Base-by-base conservation (phyloP, 2,329 filamentous ascomycete genomes). In the Leptographium galeiforme region DNA sequence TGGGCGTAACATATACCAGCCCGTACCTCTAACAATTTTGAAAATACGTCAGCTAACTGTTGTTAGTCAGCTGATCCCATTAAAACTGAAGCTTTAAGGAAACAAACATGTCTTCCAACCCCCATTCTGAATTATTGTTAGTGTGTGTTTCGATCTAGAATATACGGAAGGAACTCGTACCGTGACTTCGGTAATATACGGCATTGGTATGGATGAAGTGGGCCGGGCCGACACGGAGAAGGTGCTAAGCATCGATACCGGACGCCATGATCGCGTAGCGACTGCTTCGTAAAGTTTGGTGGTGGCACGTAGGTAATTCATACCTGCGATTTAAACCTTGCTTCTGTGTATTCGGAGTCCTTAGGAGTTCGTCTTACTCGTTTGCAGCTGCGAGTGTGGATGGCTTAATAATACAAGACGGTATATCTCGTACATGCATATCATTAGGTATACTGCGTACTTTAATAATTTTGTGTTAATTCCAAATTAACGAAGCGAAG, bases 51-150 rank as follows among this genome's bases (percentile, higher is more conserved):
- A 70, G 86, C 86, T 86, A 64, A 48, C 1, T 34, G 6, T 18
- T 34, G 4, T 13, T 12, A 6, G 32, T 53, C 45, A 51, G 36
- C 19, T 57, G 53, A 40, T 56, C 58, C 11, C 25, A 38, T 38
- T 2, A 13, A n/a, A 47, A 8, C 64, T 63, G 64, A 10, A 4
- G 48, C 19, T 8, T 14, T 40, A 19, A 8, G 8, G 11, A 48
- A 53, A 76, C 81, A 60, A 73, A 89, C 85, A 88, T 67, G 84
- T 87, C 66, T 84, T 83, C 77, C 85, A 87, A 57, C 85, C 85
- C 59, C 83, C 83, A 62, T 82, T 77, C 85, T 89, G 62, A 25
- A 25, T 25, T 38, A 59, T 51, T 55, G 64, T 70, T 56, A 71
- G 69, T 53, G 44, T 48, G 32, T 45, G 55, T 33, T 18, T 55